Evolutionary conservation across 177 flowering plant genomes (phyloP).

Genomic region (Vitis hybrid): DNA sequence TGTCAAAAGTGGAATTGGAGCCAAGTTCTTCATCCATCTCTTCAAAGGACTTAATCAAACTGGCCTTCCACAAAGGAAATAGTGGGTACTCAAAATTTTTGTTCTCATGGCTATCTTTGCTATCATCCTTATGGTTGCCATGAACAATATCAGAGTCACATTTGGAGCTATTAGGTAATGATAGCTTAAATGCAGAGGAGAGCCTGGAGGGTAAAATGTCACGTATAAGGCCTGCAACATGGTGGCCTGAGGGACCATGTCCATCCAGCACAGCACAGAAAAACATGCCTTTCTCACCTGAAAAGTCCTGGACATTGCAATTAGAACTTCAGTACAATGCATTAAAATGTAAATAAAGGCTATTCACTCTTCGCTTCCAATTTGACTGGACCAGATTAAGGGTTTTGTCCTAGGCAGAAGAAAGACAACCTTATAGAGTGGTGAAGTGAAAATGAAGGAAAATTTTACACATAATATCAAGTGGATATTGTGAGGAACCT

Average conservation of each 20-base stretch:
- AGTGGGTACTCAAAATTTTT: conserved; percentile 6
- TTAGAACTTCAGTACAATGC: background rate
- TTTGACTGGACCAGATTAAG: too few species aligned
- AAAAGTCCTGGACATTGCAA: conserved; percentile 49
- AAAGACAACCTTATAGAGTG: background rate
- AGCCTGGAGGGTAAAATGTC: conserved; percentile 66
- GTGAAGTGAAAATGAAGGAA: background rate
- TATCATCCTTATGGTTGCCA: background rate
- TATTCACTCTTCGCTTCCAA: too few species aligned
- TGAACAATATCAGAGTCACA: conserved; percentile 1
- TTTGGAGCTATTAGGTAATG: conserved; percentile 7
- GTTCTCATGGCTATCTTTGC: conserved; percentile 5
- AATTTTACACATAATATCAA: background rate
- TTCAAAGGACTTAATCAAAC: conserved; percentile 44
- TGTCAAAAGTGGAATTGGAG: conserved; percentile 39
- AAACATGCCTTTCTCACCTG: conserved; percentile 45
- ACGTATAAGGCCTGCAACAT: conserved; percentile 55
- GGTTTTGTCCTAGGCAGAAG: background rate
- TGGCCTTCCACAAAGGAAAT: conserved; percentile 39
- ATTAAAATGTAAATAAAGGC: background rate
- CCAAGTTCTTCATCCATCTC: conserved; percentile 69
- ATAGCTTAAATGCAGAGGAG: conserved; percentile 22
- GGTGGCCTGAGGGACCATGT: conserved; percentile 85
- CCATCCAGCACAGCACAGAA: conserved; percentile 95
- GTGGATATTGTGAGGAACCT: background rate